Conservation (phyloP, 2,329 filamentous ascomycete genomes). For the Fusarium ramigenum region DNA sequence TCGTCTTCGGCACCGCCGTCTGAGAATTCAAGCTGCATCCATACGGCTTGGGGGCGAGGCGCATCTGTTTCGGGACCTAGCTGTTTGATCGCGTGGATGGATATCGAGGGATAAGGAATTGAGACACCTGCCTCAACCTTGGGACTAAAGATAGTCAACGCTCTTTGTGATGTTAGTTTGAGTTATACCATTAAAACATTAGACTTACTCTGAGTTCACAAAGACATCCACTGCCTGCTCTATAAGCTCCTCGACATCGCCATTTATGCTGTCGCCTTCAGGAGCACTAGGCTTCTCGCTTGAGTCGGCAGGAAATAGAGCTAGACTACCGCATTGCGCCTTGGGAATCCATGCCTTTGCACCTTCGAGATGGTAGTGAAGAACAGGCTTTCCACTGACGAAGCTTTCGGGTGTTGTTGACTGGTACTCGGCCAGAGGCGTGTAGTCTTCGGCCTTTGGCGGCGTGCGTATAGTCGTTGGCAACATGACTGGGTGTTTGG, state of each 20-base stretch:
- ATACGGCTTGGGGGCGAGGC: constrained; percentile 60
- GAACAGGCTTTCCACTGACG: constrained; percentile 74
- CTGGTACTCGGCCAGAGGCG: constrained; percentile 73
- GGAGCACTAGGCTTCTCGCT: constrained; percentile 43
- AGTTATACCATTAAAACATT: neutral
- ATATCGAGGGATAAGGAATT: constrained; percentile 79
- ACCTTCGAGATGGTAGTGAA: constrained; percentile 69
- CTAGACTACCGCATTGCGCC: constrained; percentile 64
- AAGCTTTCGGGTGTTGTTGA: constrained; percentile 78
- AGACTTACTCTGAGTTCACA: constrained; percentile 65
- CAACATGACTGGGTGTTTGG: constrained; percentile 45
- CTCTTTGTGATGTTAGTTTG: constrained; percentile 35
- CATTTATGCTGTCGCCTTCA: constrained; percentile 36
- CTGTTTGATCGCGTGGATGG: constrained; percentile 78
- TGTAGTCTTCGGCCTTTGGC: constrained; percentile 68
- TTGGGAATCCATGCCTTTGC: constrained; percentile 67
- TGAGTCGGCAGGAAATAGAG: constrained; percentile 59
- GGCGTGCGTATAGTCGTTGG: constrained; percentile 66
- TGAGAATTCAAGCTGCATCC: constrained; percentile 74
- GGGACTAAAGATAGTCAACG: constrained; percentile 71
- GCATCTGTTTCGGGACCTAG: constrained; percentile 53
- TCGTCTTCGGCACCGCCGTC: constrained; percentile 68
- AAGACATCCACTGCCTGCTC: constrained; percentile 65
- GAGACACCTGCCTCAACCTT: constrained; percentile 67
- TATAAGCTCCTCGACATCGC: constrained; percentile 49